Conservation (phyloP, 2,329 filamentous ascomycete species). For the Podosphaera fusca region DNA sequence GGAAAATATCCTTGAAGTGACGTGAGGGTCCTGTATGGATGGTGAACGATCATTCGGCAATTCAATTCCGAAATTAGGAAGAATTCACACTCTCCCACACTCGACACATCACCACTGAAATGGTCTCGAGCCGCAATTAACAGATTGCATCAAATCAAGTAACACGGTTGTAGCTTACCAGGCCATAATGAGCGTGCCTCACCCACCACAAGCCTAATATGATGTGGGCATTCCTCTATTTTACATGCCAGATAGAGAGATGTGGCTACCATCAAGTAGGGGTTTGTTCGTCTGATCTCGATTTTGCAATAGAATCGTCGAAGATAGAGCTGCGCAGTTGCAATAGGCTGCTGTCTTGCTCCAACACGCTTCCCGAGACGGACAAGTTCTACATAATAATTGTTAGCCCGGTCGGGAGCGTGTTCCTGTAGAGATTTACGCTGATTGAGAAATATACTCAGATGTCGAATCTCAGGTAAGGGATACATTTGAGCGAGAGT, state of each 20-base stretch:
- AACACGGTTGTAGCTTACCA: constrained; percentile 20
- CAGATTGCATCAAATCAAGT: not conserved
- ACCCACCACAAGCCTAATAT: constrained; percentile 72
- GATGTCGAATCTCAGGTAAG: constrained; percentile 55
- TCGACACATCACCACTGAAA: constrained; percentile 39
- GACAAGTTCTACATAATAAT: constrained; percentile 41
- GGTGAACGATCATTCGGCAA: constrained; percentile 51
- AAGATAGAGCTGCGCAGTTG: constrained; percentile 84
- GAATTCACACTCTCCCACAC: constrained; percentile 55
- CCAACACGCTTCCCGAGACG: constrained; percentile 67
- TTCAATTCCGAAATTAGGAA: constrained; percentile 50
- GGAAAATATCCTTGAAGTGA: constrained; percentile 36
- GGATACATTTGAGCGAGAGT: constrained; percentile 56
- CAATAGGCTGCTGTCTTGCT: constrained; percentile 74
- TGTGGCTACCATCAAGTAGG: constrained; percentile 80
- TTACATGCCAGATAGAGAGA: constrained; percentile 91
- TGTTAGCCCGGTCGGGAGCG: too few species aligned
- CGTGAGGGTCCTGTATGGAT: constrained; percentile 44
- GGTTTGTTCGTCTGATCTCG: constrained; percentile 79
- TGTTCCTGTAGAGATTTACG: constrained; percentile 28
- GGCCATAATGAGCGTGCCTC: constrained; percentile 76
- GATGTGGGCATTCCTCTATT: constrained; percentile 92
- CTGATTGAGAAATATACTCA: constrained; percentile 82
- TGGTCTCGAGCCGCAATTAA: constrained; percentile 23
- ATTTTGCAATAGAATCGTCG: constrained; percentile 83